Evolutionary conservation across 2,329 filamentous ascomycete genomes (phyloP).

Genomic region (Aspergillus neotritici): DNA sequence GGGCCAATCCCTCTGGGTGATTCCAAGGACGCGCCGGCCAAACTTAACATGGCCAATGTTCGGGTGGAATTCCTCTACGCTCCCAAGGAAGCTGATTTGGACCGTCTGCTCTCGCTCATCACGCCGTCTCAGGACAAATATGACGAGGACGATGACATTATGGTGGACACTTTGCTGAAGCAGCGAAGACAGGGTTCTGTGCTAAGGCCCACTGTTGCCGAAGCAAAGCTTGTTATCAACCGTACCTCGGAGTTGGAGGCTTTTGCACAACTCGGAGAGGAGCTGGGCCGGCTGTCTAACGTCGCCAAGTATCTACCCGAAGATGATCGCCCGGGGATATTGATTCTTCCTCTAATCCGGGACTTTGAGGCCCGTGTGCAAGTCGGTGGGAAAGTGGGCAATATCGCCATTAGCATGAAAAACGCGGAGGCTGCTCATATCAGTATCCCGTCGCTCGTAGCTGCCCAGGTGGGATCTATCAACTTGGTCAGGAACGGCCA

Average conservation of each 20-base stretch:
- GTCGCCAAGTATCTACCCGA: conserved; percentile 94
- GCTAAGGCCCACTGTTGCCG: conserved; percentile 62
- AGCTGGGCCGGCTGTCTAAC: conserved; percentile 74
- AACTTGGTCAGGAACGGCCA: conserved; percentile 57
- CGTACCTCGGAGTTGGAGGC: conserved; percentile 61
- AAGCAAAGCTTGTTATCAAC: conserved; percentile 57
- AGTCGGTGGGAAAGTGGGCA: conserved; percentile 64
- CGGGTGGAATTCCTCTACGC: conserved; percentile 65
- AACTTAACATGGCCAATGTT: conserved; percentile 59
- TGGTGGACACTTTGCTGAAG: conserved; percentile 82
- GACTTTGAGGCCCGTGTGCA: conserved; percentile 58
- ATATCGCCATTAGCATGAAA: conserved; percentile 52
- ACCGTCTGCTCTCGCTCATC: conserved; percentile 75
- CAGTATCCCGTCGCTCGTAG: conserved; percentile 73
- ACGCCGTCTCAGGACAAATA: conserved; percentile 90
- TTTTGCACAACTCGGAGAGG: conserved; percentile 67
- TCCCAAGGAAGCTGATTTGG: conserved; percentile 74
- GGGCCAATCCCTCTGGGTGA: conserved; percentile 60
- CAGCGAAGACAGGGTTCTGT: conserved; percentile 84
- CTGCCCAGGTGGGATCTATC: conserved; percentile 64
- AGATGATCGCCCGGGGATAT: conserved; percentile 82
- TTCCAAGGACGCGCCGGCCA: conserved; percentile 49
- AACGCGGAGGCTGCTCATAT: conserved; percentile 74
- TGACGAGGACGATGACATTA: conserved; percentile 83
- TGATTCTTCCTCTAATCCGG: conserved; percentile 66